phyloP scores from a whole-genome alignment of 129 eudicot genomes.

The Flaveria robusta region DNA sequence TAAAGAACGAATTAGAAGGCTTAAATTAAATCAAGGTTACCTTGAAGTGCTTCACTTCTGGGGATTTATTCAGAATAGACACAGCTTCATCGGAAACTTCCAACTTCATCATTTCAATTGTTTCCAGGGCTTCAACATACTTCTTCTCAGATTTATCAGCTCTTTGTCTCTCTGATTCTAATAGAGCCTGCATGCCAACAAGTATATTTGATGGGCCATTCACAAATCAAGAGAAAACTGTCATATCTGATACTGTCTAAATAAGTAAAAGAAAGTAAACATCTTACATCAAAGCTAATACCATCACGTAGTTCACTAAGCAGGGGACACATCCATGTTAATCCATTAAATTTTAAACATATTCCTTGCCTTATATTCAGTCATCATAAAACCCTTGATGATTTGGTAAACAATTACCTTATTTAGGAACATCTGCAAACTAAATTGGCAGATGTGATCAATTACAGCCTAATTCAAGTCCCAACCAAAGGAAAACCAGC shows the following conservation, averaged over 20 bases:
- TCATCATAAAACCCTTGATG: slow-evolving; percentile 1
- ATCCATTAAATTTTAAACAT: background rate
- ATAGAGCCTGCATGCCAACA: slow-evolving; percentile 44
- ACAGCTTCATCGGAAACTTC: slow-evolving; percentile 61
- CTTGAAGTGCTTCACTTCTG: too few relatives aligned
- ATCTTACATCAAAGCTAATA: background rate
- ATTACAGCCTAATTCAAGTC: background rate
- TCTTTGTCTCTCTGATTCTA: slow-evolving; percentile 71
- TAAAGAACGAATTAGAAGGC: too few relatives aligned
- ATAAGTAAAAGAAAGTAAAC: background rate
- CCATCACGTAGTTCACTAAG: slow-evolving; percentile 5
- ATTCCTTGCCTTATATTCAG: background rate
- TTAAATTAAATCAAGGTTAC: too few relatives aligned
- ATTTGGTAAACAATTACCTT: background rate
- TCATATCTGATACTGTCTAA: background rate
- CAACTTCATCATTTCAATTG: slow-evolving; percentile 60
- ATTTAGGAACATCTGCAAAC: background rate
- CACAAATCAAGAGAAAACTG: slow-evolving; percentile 12
- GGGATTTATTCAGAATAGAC: too few relatives aligned
- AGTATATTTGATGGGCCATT: slow-evolving; percentile 14
- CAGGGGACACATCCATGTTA: slow-evolving; percentile 2
- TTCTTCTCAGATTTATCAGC: slow-evolving; percentile 75
- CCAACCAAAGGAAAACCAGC: background rate
- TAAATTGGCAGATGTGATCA: slow-evolving; percentile 1
- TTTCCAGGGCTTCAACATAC: slow-evolving; percentile 55